Conservation (phyloP, 805 yeast genomes). For the Lipomyces sp. region DNA sequence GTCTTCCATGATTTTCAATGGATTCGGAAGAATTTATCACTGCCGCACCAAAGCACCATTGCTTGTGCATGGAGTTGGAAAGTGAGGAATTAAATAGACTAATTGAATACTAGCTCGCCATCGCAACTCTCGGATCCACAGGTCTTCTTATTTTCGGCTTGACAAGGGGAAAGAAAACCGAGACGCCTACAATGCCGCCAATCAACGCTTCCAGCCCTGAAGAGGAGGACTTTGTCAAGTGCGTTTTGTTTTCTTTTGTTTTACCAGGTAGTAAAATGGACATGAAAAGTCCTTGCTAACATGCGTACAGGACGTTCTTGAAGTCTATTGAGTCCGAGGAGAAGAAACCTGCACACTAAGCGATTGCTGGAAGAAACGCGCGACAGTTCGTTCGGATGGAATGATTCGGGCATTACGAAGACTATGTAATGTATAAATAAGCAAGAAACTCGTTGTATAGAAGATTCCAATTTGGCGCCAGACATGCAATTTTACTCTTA, state of each 20-base stretch:
- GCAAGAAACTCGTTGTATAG: background rate
- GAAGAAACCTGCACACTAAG: constrained; percentile 19
- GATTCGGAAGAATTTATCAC: background rate
- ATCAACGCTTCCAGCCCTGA: constrained; percentile 81
- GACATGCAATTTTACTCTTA: background rate
- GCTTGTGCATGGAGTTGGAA: background rate
- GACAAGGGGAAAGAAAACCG: constrained; percentile 55
- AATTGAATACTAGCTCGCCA: constrained; percentile 57
- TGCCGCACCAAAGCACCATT: background rate
- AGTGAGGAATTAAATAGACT: background rate
- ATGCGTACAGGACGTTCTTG: constrained; percentile 24
- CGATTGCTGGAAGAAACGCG: background rate
- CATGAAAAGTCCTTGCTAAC: background rate
- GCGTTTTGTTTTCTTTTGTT: constrained; percentile 35
- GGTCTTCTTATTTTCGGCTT: constrained; percentile 69
- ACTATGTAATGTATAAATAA: background rate
- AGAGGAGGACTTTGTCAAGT: constrained; percentile 79
- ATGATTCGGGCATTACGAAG: background rate
- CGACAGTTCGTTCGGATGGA: background rate
- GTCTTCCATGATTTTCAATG: too few species aligned
- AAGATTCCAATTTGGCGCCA: background rate
- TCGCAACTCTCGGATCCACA: constrained; percentile 78
- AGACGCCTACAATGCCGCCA: constrained; percentile 65
- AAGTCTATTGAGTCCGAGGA: constrained; percentile 35
- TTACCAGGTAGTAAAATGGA: background rate